phyloP scores from a whole-genome alignment of 2,329 filamentous ascomycete species.

The Exophiala aquamarina region DNA sequence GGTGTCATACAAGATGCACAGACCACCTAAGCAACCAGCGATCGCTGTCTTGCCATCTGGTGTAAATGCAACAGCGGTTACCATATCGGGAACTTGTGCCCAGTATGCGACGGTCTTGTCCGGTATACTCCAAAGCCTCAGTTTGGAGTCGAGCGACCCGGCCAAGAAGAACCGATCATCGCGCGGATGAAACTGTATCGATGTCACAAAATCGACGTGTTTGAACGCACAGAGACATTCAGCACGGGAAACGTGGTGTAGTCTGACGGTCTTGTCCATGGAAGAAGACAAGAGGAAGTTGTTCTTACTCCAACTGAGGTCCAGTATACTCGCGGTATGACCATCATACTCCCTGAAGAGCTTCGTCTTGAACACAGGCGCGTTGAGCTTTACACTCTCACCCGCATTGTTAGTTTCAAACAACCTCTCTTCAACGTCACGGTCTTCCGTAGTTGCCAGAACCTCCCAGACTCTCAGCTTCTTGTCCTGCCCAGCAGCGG shows the following conservation, averaged over 20 bases:
- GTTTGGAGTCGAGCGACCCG: slow-evolving; percentile 82
- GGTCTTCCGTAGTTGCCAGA: slow-evolving; percentile 77
- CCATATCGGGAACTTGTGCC: slow-evolving; percentile 75
- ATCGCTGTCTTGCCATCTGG: slow-evolving; percentile 89
- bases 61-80: slow-evolving; percentile 90
- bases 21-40: slow-evolving; percentile 79
- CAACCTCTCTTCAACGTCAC: slow-evolving; percentile 70
- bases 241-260: slow-evolving; percentile 84
- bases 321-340: slow-evolving; percentile 82
- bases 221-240: slow-evolving; percentile 94
- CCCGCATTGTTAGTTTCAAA: slow-evolving; percentile 56
- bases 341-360: slow-evolving; percentile 78
- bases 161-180: slow-evolving; percentile 97
- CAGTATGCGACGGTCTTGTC: slow-evolving; percentile 90
- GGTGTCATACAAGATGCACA: slow-evolving; percentile 90
- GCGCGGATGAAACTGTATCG: slow-evolving; percentile 88
- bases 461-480: slow-evolving; percentile 87
- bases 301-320: slow-evolving; percentile 97
- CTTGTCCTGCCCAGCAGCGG: slow-evolving; percentile 86
- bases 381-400: slow-evolving; percentile 67
- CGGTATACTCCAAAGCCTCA: slow-evolving; percentile 94
- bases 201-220: slow-evolving; percentile 92
- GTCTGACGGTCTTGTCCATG: slow-evolving; percentile 94
- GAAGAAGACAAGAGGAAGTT: slow-evolving; percentile 94
- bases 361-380: slow-evolving; percentile 82